A percentile compares a stretch with the other conserved stretches of the same genome.
phyloP scores from a whole-genome alignment of 768 basidiomycete genomes.

The Termitomyces sp. region DNA sequence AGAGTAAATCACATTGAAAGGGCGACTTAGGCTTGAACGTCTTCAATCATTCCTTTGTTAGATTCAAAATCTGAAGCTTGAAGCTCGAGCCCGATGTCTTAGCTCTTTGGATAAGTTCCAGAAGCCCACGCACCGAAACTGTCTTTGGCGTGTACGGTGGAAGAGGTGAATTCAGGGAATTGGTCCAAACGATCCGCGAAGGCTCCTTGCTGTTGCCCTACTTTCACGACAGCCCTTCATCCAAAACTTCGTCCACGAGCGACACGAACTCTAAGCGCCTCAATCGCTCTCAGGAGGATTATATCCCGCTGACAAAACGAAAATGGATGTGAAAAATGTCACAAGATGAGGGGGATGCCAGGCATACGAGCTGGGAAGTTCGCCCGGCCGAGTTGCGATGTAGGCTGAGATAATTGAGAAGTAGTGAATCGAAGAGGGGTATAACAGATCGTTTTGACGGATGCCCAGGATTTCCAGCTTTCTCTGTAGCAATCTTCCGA shows the following conservation, averaged over 20 bases:
- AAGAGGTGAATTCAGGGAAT: slow-evolving; percentile 39
- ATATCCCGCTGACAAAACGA: slow-evolving; percentile 78
- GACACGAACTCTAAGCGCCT: slow-evolving; percentile 76
- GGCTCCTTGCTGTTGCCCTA: slow-evolving; percentile 84
- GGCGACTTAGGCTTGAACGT: no score
- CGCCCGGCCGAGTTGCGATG: no score
- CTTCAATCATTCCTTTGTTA: no score
- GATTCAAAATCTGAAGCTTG: no score
- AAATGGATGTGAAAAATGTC: no score
- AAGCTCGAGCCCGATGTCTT: no score
- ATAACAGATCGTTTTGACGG: background rate
- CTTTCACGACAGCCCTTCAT: slow-evolving; percentile 69
- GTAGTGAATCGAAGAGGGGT: no score
- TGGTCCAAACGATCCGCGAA: slow-evolving; percentile 96
- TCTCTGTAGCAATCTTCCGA: background rate
- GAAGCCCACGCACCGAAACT: no score
- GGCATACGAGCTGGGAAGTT: slow-evolving; percentile 87
- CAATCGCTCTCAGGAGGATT: slow-evolving; percentile 73
- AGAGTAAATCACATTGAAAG: no score
- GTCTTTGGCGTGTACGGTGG: no score
- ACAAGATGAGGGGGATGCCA: background rate
- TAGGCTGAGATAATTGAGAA: slow-evolving; percentile 90
- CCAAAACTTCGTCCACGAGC: slow-evolving; percentile 78
- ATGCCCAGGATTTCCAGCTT: slow-evolving; percentile 62
- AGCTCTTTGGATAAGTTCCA: no score